Base-by-base conservation (phyloP, 2,329 filamentous ascomycete species). In the Helotiales sp. region DNA sequence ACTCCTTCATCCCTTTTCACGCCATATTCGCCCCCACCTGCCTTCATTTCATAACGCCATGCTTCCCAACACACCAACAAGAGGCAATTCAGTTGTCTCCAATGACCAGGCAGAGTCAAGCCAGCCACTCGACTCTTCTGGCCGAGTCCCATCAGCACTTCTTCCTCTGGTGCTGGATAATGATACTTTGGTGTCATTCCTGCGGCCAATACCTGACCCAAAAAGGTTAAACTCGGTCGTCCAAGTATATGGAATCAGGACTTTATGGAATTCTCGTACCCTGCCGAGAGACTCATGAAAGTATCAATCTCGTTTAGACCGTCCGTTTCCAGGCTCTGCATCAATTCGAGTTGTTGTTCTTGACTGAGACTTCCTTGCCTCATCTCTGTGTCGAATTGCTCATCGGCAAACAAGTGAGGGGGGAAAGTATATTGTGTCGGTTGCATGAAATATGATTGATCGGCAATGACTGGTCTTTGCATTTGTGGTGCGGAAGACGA, bases 331-430 rank as follows among this genome's bases (percentile, higher is more conserved):
- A 96, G 80, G 49, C 86, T 86, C 55, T 87, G 85, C 88, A 96
- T 91, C 34, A 96, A 77, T 75, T 96, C 90, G 62, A 87, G 75
- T 73, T 95, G 91, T 73, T 96, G 90, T 68, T 91, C 84, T 62
- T 92, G 88, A 58, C 86, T 93, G 30, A 96, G 77, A 58, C 81
- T 89, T 63, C 86, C 91, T 67, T 84, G 85, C 58, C 69, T 82
- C 81, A 70, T 71, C 62, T 75, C 67, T 68, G 78, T 72, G 59
- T 75, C 70, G 29, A 74, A 75, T 56, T 75, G 76, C 10, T 75
- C 73, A 46, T 78, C 75, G 42, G 76, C 74, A 62, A 63, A 71
- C 40, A 67, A 40, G 51, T 63, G 66, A n/a, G 63, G 58, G 2
- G 63, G 62, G 54, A 72, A 72, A 25, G 55, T 63, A 48, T 64